Evolutionary conservation across 208 protist species (phyloP), one percentile per base, ranked within the genome.

Genomic region (Trypanosoma brucei): DNA sequence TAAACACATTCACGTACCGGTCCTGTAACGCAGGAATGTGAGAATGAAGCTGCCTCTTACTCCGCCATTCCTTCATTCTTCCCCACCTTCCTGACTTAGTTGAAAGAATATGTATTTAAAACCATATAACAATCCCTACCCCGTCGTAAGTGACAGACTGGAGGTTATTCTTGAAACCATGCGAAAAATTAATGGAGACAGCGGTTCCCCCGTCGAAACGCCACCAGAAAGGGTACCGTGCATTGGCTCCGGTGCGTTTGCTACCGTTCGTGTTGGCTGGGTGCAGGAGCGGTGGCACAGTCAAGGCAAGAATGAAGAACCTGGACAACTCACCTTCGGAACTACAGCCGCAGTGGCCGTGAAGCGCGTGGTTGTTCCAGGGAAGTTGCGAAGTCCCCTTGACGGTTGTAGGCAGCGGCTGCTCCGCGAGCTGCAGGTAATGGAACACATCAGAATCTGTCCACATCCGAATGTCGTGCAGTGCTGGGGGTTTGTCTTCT

Each of bases 381-480:
- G 11, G 8, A 50, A 4, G 30, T 33, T 0, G 6, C 39, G 22
- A 4, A 38, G 31, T 2, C 7, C 36, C 7, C 35, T 9, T 22
- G 30, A 40, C n/a, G 11, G 13, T 8, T 63, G 42, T 35, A 59
- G 59, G 52, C 49, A 36, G 31, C 14, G 52, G 37, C 35, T 78
- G 14, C 55, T 70, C 38, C 64, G 70, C 45, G 73, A 78, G 39
- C 49, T 78, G 1, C 45, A 59, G 9, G 45, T 78, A 51, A 63
- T 78, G 59, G 73, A 74, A 22, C 46, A 38, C 55, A 70, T 78
- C 36, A 59, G 58, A 31, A 42, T 50, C 6, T 38, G 65, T 52
- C 73, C 73, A 49, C 73, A 78, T 34, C 73, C 73, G 7, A 78
- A 78, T 54, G 62, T 78, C 5, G 73, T 74, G 53, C 73, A 78